Percentiles rank a stretch among this genome's conserved stretches.
These are phyloP conservation scores for Monosporascus sp. DNA, from an alignment of 2,329 filamentous ascomycete species.

Conservation along the genomic window DNA sequence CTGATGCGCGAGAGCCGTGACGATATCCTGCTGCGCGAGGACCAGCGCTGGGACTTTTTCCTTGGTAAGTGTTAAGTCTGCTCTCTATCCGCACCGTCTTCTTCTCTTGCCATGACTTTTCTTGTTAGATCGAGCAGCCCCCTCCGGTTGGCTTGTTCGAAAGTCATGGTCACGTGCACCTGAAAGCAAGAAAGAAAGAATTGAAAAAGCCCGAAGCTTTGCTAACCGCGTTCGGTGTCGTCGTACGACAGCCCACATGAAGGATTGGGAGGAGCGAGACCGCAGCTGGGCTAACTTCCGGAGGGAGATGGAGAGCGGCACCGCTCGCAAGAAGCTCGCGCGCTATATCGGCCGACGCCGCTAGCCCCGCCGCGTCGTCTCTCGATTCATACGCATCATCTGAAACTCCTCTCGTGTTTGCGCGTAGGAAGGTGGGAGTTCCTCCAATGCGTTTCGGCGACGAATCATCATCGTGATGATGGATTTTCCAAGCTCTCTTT, in stretches of 20 bases:
- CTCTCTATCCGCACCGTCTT: no score
- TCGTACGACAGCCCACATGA: conserved; percentile 40
- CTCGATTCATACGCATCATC: no score
- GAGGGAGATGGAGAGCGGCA: conserved; percentile 29
- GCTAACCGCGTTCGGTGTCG: conserved; percentile 9
- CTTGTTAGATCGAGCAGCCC: no score
- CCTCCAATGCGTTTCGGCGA: no score
- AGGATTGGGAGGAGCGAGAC: conserved; percentile 45
- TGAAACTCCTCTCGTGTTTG: no score
- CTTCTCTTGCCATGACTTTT: no score
- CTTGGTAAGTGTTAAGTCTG: conserved; percentile 39
- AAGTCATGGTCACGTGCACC: no score
- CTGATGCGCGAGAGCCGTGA: conserved; percentile 51
- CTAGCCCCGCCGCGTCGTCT: no score
- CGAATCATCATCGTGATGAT: background rate
- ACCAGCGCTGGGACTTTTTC: conserved; percentile 57
- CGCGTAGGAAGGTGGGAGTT: no score
- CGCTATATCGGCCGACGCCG: conserved; percentile 32
- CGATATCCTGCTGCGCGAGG: conserved; percentile 51
- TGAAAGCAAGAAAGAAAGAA: no score
- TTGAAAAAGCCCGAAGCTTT: background rate
- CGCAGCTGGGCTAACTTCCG: conserved; percentile 41
- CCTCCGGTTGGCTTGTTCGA: background rate
- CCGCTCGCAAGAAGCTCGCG: conserved; percentile 31
- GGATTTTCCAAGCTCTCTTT: background rate